phyloP scores from a whole-genome alignment of 1,139 yeast genomes.

The Geotrichum fermentans region DNA sequence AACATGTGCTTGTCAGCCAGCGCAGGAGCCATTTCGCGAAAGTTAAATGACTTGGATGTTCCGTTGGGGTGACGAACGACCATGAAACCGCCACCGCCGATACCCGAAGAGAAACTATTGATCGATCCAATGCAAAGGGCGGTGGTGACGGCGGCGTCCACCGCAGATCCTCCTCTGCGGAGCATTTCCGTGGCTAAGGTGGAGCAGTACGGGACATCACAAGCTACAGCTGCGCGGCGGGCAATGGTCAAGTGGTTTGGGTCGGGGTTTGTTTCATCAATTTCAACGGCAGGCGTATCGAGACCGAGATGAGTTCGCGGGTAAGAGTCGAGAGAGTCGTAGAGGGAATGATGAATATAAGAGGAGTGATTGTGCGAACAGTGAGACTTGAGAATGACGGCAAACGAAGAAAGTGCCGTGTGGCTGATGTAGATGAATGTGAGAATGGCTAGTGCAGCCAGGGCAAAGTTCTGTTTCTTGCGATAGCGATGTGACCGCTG shows the following conservation, averaged over 20 bases:
- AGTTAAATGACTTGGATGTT: conserved; percentile 64
- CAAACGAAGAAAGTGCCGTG: too few species aligned
- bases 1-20: conserved; percentile 63
- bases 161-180: conserved; percentile 65
- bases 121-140: conserved; percentile 83
- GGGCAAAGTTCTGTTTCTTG: too few species aligned
- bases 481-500: too few species aligned
- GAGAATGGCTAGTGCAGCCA: too few species aligned
- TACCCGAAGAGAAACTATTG: conserved; percentile 80
- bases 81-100: conserved; percentile 89
- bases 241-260: conserved; percentile 35
- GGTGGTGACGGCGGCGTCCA: conserved; percentile 88
- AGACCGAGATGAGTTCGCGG: not conserved
- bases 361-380: not conserved
- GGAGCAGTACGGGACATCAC: conserved; percentile 72
- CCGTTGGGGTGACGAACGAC: conserved; percentile 48
- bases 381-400: not conserved
- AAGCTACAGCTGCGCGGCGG: conserved; percentile 53
- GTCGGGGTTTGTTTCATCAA: conserved; percentile 34
- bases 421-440: too few species aligned
- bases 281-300: not conserved
- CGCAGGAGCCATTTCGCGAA: conserved; percentile 82
- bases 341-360: not conserved
- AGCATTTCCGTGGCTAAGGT: conserved; percentile 60
- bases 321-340: not conserved